These are phyloP conservation scores for Ophiobolus disseminans DNA, from an alignment of 2,329 filamentous ascomycete species.

Conservation along the genomic window DNA sequence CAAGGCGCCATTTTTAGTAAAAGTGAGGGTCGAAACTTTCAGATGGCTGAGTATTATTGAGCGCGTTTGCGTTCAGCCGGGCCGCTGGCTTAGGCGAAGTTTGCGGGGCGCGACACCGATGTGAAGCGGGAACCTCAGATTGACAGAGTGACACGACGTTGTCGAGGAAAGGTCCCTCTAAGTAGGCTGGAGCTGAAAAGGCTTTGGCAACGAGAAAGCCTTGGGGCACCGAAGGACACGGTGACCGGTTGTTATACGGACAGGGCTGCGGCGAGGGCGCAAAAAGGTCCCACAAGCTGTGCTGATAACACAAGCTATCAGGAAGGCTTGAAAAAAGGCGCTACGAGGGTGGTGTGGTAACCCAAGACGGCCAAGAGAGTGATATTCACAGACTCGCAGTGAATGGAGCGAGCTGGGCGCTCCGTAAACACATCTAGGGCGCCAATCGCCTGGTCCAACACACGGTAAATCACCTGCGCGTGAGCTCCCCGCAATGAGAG, in stretches of 20 bases:
- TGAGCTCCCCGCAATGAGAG: too few relatives aligned
- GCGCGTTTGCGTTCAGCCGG: slow-evolving; percentile 4
- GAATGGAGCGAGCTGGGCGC: too few relatives aligned
- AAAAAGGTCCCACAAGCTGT: slow-evolving; percentile 8
- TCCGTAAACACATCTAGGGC: slow-evolving; percentile 28
- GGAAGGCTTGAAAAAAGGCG: slow-evolving; percentile 18
- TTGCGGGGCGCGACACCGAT: slow-evolving; percentile 11
- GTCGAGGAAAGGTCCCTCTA: slow-evolving; percentile 15
- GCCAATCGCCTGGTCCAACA: slow-evolving; percentile 29
- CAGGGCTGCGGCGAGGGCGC: slow-evolving; percentile 21
- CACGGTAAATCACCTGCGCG: slow-evolving; percentile 16
- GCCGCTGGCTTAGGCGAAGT: slow-evolving; percentile 14
- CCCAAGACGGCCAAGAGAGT: slow-evolving; percentile 33
- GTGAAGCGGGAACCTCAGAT: slow-evolving; percentile 2
- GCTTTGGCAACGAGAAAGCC: slow-evolving; percentile 27
- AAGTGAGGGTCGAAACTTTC: slow-evolving; percentile 1
- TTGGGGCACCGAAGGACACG: slow-evolving; percentile 14
- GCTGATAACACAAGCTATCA: slow-evolving; percentile 26
- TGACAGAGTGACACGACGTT: neutral
- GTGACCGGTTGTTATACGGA: slow-evolving; percentile 29
- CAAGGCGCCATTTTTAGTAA: slow-evolving; percentile 33
- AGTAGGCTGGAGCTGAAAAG: slow-evolving; percentile 11
- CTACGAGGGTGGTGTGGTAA: slow-evolving; percentile 21
- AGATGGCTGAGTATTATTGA: slow-evolving; percentile 9
- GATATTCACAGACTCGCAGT: slow-evolving; percentile 15